These are phyloP conservation scores for Papilionanthe hybrid DNA, from an alignment of 116 monocot species.

Conservation along the genomic window DNA sequence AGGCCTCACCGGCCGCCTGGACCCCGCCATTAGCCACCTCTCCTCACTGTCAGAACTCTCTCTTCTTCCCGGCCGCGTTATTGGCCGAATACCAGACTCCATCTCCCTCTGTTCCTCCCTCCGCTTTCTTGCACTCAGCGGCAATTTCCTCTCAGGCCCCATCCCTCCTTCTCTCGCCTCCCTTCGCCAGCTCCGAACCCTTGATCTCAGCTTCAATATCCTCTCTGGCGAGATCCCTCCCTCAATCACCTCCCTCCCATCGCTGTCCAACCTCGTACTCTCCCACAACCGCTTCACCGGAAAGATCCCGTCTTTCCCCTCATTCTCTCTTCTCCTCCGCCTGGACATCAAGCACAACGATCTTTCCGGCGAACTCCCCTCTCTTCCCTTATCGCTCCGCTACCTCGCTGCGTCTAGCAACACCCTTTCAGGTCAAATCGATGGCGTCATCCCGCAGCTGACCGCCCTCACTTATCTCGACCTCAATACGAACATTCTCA, in stretches of 20 bases:
- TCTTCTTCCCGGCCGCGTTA: conserved; percentile 62
- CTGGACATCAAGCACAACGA: conserved; percentile 45
- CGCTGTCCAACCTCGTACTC: conserved; percentile 37
- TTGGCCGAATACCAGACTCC: conserved; percentile 34
- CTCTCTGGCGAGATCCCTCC: conserved; percentile 50
- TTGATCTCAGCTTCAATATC: conserved; percentile 62
- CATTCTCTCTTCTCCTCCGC: conserved; percentile 27
- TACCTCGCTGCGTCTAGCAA: conserved; percentile 54
- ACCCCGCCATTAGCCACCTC: conserved; percentile 36
- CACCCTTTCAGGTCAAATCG: conserved; percentile 38
- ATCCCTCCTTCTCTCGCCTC: conserved; percentile 37
- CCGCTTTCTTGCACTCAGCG: conserved; percentile 57
- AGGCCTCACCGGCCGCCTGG: conserved; percentile 49
- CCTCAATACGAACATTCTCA: conserved; percentile 50
- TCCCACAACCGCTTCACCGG: conserved; percentile 51
- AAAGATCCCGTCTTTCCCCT: conserved; percentile 29
- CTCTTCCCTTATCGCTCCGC: conserved; percentile 36
- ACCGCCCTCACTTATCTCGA: conserved; percentile 44
- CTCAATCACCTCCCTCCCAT: conserved; percentile 20
- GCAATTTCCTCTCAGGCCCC: conserved; percentile 48
- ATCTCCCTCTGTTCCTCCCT: conserved; percentile 32
- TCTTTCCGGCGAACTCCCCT: conserved; percentile 33
- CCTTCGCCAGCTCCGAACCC: conserved; percentile 33
- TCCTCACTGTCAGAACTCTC: conserved; percentile 59
- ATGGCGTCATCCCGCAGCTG: conserved; percentile 24